Conservation (phyloP, 2,329 filamentous ascomycete genomes). For the Mollisia scopiformis region DNA sequence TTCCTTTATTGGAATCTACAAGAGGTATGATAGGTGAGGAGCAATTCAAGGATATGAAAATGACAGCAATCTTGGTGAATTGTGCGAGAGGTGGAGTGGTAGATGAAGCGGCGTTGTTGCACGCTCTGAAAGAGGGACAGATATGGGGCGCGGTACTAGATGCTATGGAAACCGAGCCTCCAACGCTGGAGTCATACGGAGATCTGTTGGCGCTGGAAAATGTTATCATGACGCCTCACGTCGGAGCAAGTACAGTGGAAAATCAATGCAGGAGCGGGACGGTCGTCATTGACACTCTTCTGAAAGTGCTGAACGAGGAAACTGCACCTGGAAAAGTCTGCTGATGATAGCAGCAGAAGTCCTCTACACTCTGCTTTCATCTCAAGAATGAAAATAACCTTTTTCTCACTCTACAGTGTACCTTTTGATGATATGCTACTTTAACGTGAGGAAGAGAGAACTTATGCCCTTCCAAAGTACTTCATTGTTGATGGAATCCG, state of each 20-base stretch:
- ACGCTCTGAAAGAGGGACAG: not conserved
- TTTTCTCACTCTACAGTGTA: too few species aligned
- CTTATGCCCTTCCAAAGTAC: too few species aligned
- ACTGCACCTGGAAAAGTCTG: too few species aligned
- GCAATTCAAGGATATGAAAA: not conserved
- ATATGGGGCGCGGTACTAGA: not conserved
- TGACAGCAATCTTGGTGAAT: not conserved
- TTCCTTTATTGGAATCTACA: not conserved
- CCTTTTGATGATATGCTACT: too few species aligned
- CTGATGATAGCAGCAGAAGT: too few species aligned
- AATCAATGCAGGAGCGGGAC: not conserved
- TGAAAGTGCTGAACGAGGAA: too few species aligned
- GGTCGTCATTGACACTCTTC: too few species aligned
- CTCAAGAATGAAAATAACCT: too few species aligned
- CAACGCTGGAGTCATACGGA: not conserved
- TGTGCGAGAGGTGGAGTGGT: not conserved
- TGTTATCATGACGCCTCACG: not conserved
- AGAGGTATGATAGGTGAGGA: not conserved
- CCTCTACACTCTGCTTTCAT: too few species aligned
- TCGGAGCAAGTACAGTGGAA: not conserved
- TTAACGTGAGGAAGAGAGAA: too few species aligned
- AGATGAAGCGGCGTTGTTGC: not conserved
- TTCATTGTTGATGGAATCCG: too few species aligned
- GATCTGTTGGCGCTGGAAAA: not conserved
- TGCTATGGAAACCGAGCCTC: not conserved